Evolutionary conservation across 148 eudicot species (phyloP).

Genomic region (Vaccinium vitisidaea): DNA sequence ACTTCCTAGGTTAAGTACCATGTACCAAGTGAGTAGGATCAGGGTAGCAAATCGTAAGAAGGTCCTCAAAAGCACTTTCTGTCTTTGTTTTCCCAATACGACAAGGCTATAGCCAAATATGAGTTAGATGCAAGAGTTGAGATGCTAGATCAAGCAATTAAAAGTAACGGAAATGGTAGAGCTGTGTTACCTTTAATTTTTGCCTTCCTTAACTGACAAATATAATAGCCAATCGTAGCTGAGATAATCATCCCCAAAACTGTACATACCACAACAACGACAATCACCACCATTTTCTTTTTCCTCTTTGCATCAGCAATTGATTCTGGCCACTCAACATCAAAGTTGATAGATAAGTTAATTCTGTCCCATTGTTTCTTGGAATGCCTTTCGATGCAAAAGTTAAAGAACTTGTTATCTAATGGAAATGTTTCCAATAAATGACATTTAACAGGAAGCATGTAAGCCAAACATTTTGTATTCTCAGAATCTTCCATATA

Average conservation of each 20-base stretch:
- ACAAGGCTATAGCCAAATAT: neutral
- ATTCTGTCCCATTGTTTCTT: neutral
- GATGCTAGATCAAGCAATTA: neutral
- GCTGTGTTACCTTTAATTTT: slow-evolving; percentile 20
- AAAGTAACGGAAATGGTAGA: neutral
- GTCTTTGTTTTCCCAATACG: neutral
- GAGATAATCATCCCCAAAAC: slow-evolving; percentile 27
- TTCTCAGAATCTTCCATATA: neutral
- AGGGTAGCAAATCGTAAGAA: neutral
- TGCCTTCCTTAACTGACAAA: slow-evolving; percentile 24
- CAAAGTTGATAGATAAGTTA: slow-evolving; percentile 5
- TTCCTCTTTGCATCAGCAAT: slow-evolving; percentile 19
- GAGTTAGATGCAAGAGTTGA: neutral
- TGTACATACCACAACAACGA: slow-evolving; percentile 16
- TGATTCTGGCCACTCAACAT: slow-evolving; percentile 20
- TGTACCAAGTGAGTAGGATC: neutral
- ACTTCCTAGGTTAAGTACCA: neutral
- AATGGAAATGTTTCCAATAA: neutral
- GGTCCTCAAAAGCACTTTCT: neutral
- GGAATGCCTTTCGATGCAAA: neutral
- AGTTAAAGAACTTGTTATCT: neutral
- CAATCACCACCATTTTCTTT: slow-evolving; percentile 1
- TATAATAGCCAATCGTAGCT: slow-evolving; percentile 17
- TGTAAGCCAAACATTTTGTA: neutral
- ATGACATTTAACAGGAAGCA: neutral